A percentile compares a stretch with the other conserved stretches of the same genome.
These are phyloP conservation scores for Quercus parvula DNA, from an alignment of 306 rosid species.

Conservation along the genomic window DNA sequence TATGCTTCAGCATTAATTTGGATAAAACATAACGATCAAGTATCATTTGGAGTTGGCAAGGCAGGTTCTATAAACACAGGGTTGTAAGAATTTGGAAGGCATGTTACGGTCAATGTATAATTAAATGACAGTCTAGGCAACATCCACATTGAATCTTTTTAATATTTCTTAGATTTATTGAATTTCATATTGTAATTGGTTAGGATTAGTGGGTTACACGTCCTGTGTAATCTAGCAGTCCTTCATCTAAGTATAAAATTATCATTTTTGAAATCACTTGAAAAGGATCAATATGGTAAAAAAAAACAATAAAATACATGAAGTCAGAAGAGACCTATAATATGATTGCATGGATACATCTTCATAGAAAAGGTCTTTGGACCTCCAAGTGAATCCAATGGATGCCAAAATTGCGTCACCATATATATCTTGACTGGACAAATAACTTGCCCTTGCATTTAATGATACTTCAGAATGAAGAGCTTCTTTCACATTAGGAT, in stretches of 20 bases:
- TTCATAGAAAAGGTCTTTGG: slow-evolving; percentile 71
- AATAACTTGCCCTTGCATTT: slow-evolving; percentile 79
- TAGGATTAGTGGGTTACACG: too few relatives aligned
- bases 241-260: background rate
- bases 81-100: too few relatives aligned
- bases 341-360: slow-evolving; percentile 60
- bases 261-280: background rate
- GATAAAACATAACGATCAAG: background rate
- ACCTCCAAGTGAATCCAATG: slow-evolving; percentile 72
- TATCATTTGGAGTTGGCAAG: background rate
- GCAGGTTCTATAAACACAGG: too few relatives aligned
- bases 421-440: slow-evolving; percentile 70
- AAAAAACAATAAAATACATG: slow-evolving; percentile 4
- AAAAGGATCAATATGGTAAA: slow-evolving; percentile 14
- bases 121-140: too few relatives aligned
- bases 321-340: slow-evolving; percentile 65
- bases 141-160: too few relatives aligned
- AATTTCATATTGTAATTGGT: too few relatives aligned
- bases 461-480: slow-evolving; percentile 37
- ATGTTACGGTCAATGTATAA: too few relatives aligned
- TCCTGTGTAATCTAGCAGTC: too few relatives aligned
- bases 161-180: too few relatives aligned
- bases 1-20: background rate
- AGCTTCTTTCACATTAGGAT: slow-evolving; percentile 39
- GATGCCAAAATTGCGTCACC: slow-evolving; percentile 91